A percentile compares a stretch with the other conserved stretches of the same genome.
Evolutionary conservation across 768 basidiomycete species (phyloP).

Genomic region (Kwoniella sp.): DNA sequence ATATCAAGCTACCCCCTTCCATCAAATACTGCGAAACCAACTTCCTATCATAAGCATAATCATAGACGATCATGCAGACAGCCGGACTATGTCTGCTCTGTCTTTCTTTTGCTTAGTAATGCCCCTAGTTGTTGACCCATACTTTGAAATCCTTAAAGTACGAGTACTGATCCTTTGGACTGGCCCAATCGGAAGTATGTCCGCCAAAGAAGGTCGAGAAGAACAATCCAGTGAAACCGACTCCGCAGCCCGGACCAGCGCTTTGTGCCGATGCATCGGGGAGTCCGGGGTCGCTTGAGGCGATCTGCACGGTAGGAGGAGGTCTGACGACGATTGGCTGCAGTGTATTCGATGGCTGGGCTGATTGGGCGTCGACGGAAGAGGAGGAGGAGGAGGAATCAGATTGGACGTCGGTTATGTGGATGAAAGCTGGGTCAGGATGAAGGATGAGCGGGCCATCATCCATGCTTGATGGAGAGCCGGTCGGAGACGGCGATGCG

Average conservation of each 20-base stretch:
- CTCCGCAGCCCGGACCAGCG: slow-evolving; percentile 13
- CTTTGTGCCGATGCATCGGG: not conserved
- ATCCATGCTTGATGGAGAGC: not conserved
- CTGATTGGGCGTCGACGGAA: slow-evolving; percentile 1
- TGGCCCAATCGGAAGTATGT: slow-evolving; percentile 67
- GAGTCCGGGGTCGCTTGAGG: not conserved
- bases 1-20: too few species aligned
- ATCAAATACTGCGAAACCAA: too few species aligned
- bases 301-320: slow-evolving; percentile 1
- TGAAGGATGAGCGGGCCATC: not conserved
- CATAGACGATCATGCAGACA: too few species aligned
- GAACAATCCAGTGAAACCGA: slow-evolving; percentile 64
- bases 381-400: too few species aligned
- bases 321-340: slow-evolving; percentile 11
- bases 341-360: not conserved
- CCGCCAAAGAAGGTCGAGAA: slow-evolving; percentile 84
- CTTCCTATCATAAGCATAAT: too few species aligned
- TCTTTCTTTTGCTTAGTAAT: too few species aligned
- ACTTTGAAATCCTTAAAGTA: slow-evolving; percentile 76
- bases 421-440: not conserved
- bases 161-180: slow-evolving; percentile 71
- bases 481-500: not conserved
- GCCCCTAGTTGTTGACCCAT: slow-evolving; percentile 33
- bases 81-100: too few species aligned
- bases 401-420: not conserved